These are phyloP conservation scores for Picea mariana DNA, from an alignment of 83 land plant genomes.

Conservation along the genomic window DNA sequence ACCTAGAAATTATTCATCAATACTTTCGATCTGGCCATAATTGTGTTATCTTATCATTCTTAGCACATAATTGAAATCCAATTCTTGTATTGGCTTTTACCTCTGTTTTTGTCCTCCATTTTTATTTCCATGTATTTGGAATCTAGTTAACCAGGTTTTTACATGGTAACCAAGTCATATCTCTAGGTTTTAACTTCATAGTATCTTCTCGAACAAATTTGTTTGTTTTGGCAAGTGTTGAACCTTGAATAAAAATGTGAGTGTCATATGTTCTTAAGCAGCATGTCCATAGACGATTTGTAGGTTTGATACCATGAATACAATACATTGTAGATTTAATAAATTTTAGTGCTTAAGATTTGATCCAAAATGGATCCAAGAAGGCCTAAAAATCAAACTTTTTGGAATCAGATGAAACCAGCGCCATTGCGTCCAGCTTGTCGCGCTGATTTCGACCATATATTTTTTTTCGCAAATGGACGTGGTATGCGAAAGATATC, in stretches of 20 bases:
- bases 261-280: neutral
- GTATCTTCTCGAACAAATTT: neutral
- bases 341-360: too few relatives aligned
- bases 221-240: neutral
- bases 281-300: too few relatives aligned
- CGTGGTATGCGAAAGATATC: too few relatives aligned
- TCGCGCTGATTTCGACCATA: too few relatives aligned
- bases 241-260: neutral
- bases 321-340: too few relatives aligned
- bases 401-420: too few relatives aligned
- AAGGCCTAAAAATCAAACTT: too few relatives aligned
- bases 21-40: neutral
- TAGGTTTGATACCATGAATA: too few relatives aligned
- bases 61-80: neutral
- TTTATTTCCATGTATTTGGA: neutral
- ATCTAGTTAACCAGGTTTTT: neutral
- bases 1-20: neutral
- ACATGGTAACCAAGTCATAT: neutral
- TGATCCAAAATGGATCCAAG: too few relatives aligned
- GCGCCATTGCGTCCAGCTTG: too few relatives aligned
- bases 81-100: neutral
- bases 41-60: neutral
- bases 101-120: neutral
- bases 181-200: neutral
- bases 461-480: too few relatives aligned